Evolutionary conservation across 2,329 filamentous ascomycete genomes (phyloP), one percentile per base, ranked within the genome.

Genomic region (Fusarium sp.): DNA sequence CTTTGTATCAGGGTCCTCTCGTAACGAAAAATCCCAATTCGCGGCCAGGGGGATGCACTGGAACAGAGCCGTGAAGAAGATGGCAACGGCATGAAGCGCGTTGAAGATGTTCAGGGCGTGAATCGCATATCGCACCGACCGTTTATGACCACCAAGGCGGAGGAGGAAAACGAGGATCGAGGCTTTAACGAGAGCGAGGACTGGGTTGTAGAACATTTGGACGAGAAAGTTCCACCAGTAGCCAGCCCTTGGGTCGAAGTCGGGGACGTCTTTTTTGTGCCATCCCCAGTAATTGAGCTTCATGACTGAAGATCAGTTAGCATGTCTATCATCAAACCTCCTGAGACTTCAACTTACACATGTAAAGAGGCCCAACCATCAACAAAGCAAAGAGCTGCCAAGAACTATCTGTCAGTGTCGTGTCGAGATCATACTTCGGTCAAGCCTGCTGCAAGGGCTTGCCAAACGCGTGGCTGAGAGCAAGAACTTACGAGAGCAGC

Each of bases 91-190:
- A 34, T 83, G 79, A 0, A 78, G 66, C 2, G 34, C 56, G 20
- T 78, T 72, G 30, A 80, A 79, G 13, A 85, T 73, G 6, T 77
- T 79, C 1, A 74, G 68, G 5, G 39, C 45, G 9, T 74, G 41
- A 9, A 74, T 74, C 2, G 72, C 68, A 23, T 69, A 69, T 35
- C 72, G 72, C 1, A 74, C 60, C 3, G 64, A 69, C 4, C 71
- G 77, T 66, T 84, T 84, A 64, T 84, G 82, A 0, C 83, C 84
- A 3, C 83, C 81, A 0, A 87, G 79, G 1, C 84, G 84, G n/a
- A 85, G 78, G 25, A 87, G 80, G 68, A 86, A 86, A 8, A 87
- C 71, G 13, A 87, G 79, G 30, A 86, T 79, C 2, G 85, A 87
- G 13, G 82, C 81, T 70, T 87, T 87, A 65, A 86, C 84, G 13